A percentile compares a stretch with the other conserved stretches of the same genome.
Evolutionary conservation across 2,329 filamentous ascomycete genomes (phyloP).

Genomic region (Penicillium sp.): DNA sequence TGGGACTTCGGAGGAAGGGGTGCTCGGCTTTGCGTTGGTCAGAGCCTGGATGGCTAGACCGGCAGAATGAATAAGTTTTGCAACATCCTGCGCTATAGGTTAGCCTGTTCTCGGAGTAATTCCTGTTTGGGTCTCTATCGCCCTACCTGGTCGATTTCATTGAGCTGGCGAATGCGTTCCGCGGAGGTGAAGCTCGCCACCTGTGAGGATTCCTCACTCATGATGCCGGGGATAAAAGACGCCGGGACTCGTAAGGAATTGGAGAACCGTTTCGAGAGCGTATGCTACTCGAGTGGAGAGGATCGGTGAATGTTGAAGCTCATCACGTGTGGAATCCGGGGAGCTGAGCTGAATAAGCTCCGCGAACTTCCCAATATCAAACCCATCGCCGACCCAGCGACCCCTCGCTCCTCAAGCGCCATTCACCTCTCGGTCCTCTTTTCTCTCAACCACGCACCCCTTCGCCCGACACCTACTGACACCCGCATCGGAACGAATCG

Average conservation of each 20-base stretch:
- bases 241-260: too few relatives aligned
- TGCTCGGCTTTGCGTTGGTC: slow-evolving; percentile 48
- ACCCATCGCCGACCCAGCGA: slow-evolving; percentile 14
- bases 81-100: slow-evolving; percentile 43
- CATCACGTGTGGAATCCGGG: slow-evolving; percentile 16
- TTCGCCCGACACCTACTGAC: not conserved
- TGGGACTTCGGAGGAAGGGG: slow-evolving; percentile 30
- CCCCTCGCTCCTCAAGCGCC: slow-evolving; percentile 10
- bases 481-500: not conserved
- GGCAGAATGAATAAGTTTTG: slow-evolving; percentile 57
- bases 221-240: slow-evolving; percentile 5
- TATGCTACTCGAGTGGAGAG: too few relatives aligned
- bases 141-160: slow-evolving; percentile 68
- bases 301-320: not conserved
- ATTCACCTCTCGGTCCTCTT: slow-evolving; percentile 7
- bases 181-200: slow-evolving; percentile 61
- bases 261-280: not conserved
- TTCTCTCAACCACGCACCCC: not conserved
- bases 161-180: slow-evolving; percentile 77
- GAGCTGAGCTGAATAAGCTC: slow-evolving; percentile 15
- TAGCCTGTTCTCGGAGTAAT: not conserved
- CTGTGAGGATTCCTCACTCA: slow-evolving; percentile 25
- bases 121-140: not conserved
- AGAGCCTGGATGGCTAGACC: slow-evolving; percentile 64
- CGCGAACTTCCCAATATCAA: slow-evolving; percentile 23